Evolutionary conservation across 768 basidiomycete species (phyloP).

Genomic region (Kwoniella sp.): DNA sequence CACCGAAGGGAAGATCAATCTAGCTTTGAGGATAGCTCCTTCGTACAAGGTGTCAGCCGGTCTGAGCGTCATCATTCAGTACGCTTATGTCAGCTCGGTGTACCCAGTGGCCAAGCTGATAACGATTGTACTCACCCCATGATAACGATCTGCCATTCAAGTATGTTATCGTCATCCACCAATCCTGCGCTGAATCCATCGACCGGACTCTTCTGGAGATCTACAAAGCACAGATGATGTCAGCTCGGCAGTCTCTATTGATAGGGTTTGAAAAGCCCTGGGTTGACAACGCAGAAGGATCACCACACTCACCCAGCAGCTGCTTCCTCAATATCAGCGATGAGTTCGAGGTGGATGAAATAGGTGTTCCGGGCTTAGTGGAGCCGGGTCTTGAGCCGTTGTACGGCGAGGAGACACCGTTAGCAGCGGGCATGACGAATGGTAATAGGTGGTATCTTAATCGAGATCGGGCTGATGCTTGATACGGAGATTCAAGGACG

Average conservation of each 20-base stretch:
- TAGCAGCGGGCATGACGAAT: slow-evolving; percentile 14
- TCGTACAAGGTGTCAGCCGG: slow-evolving; percentile 94
- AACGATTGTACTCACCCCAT: slow-evolving; percentile 67
- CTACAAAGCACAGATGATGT: slow-evolving; percentile 52
- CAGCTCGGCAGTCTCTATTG: too few relatives aligned
- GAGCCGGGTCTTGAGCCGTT: slow-evolving; percentile 36
- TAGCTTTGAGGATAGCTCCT: slow-evolving; percentile 92
- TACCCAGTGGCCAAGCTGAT: background rate
- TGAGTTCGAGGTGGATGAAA: slow-evolving; percentile 33
- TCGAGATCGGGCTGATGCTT: background rate
- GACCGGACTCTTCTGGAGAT: slow-evolving; percentile 88
- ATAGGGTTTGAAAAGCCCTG: background rate
- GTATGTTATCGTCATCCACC: slow-evolving; percentile 90
- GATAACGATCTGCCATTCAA: slow-evolving; percentile 95
- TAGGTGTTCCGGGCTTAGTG: slow-evolving; percentile 44
- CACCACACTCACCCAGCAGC: slow-evolving; percentile 36
- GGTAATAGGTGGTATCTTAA: too few relatives aligned
- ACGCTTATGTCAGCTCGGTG: background rate
- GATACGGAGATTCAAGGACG: too few relatives aligned
- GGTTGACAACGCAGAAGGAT: background rate
- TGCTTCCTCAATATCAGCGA: slow-evolving; percentile 48
- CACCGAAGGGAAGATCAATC: slow-evolving; percentile 75
- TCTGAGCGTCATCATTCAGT: slow-evolving; percentile 59
- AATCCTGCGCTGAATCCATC: slow-evolving; percentile 98
- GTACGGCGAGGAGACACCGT: slow-evolving; percentile 19